Evolutionary conservation across 768 basidiomycete species (phyloP).

Genomic region (Xanthoconium purpureum): DNA sequence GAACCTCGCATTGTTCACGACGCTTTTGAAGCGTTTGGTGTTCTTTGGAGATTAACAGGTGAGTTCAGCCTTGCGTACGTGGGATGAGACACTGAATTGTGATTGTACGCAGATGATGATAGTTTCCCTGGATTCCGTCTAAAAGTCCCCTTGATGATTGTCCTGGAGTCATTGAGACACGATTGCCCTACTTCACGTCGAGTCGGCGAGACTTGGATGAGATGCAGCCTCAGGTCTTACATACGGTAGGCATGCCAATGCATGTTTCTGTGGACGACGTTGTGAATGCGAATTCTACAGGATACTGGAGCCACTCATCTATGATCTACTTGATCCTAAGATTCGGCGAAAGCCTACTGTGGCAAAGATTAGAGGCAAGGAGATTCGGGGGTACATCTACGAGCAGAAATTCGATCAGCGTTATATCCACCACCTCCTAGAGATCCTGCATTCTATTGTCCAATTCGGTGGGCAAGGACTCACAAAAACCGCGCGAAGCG

Average conservation of each 20-base stretch:
- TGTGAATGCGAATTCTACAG: conserved; percentile 38
- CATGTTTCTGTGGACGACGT: not conserved
- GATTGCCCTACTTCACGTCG: conserved; percentile 72
- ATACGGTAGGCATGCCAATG: conserved; percentile 52
- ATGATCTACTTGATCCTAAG: conserved; percentile 68
- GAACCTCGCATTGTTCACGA: conserved; percentile 47
- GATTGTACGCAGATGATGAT: conserved; percentile 60
- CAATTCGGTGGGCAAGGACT: conserved; percentile 91
- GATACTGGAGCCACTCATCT: conserved; percentile 85
- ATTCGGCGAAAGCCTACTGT: conserved; percentile 51
- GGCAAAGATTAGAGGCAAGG: conserved; percentile 57
- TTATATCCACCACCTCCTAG: conserved; percentile 68
- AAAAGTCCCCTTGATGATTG: conserved; percentile 82
- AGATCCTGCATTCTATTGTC: conserved; percentile 71
- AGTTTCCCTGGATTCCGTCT: conserved; percentile 78
- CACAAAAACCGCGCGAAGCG: conserved; percentile 65
- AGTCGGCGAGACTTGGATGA: conserved; percentile 95
- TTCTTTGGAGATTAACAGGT: conserved; percentile 90
- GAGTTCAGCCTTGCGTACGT: conserved; percentile 12
- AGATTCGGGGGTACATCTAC: conserved; percentile 67
- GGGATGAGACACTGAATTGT: conserved; percentile 4
- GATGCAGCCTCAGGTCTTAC: conserved; percentile 89
- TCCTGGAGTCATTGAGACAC: conserved; percentile 77
- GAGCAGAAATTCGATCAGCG: conserved; percentile 75
- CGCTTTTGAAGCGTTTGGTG: conserved; percentile 85